Percentiles rank a stretch among this genome's conserved stretches.
These are phyloP conservation scores for Pseudoscleropodium purum DNA, from an alignment of 225 moss, liverwort and hornwort genomes.

Conservation along the genomic window DNA sequence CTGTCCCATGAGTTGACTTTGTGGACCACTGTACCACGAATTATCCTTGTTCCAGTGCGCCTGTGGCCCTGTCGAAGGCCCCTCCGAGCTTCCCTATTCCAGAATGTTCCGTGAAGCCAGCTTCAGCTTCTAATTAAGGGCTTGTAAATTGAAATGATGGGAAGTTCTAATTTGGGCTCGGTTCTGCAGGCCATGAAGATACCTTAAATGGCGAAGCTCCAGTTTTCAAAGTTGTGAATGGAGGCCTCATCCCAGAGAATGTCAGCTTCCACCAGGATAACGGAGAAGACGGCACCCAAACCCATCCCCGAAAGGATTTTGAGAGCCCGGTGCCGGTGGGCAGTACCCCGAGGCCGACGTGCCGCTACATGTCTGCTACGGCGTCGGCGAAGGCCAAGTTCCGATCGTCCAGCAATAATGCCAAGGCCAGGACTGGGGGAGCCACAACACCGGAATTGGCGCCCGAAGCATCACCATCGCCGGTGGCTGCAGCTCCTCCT, in stretches of 20 bases:
- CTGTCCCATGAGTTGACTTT: too few relatives aligned
- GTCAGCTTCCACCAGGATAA: not conserved
- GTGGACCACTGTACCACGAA: not conserved
- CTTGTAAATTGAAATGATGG: not conserved
- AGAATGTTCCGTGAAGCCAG: not conserved
- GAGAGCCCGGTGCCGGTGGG: constrained; percentile 22
- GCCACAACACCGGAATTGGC: constrained; percentile 9
- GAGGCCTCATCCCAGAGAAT: not conserved
- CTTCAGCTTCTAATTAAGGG: not conserved
- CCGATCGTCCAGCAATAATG: constrained; percentile 44
- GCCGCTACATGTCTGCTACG: constrained; percentile 82
- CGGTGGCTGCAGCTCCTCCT: not conserved
- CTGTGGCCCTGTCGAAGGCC: not conserved
- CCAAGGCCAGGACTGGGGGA: constrained; percentile 24
- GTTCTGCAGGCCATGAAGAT: not conserved
- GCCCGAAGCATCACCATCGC: constrained; percentile 9
- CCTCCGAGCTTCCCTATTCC: not conserved
- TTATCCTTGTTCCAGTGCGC: not conserved
- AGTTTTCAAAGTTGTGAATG: not conserved
- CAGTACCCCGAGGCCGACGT: constrained; percentile 2
- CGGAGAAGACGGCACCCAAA: not conserved
- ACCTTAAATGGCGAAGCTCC: not conserved
- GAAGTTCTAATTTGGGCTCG: not conserved
- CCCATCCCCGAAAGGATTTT: constrained; percentile 1
- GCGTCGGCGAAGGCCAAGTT: constrained; percentile 80